phyloP scores from a whole-genome alignment of 2,329 filamentous ascomycete species.

The Colletotrichum limetticola region DNA sequence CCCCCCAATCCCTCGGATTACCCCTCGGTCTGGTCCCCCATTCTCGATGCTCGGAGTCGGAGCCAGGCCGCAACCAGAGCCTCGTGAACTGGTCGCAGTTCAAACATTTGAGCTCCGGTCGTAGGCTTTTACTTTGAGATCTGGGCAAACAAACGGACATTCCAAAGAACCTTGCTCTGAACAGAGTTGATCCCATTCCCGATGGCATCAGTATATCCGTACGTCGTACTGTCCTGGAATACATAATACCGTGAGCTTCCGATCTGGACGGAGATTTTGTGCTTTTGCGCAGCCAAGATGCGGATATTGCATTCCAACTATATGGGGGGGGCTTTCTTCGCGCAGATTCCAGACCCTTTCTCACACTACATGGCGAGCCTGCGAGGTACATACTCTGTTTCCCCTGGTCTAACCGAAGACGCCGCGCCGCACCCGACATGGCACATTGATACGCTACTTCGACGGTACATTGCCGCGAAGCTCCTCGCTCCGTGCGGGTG shows the following conservation, averaged over 20 bases:
- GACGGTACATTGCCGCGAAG: background rate
- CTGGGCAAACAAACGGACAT: background rate
- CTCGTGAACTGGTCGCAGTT: background rate
- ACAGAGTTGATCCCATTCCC: no score
- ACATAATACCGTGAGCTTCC: background rate
- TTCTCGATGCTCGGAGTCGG: background rate
- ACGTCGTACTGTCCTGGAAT: no score
- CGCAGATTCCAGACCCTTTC: background rate
- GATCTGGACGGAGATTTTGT: background rate
- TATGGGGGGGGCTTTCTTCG: background rate
- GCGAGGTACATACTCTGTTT: background rate
- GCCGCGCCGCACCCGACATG: background rate
- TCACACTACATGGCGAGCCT: background rate
- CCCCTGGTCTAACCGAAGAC: background rate
- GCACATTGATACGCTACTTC: background rate
- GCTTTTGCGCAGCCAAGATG: slow-evolving; percentile 1
- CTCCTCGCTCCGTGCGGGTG: background rate
- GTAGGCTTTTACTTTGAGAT: no score
- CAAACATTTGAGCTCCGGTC: background rate
- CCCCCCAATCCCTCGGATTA: background rate
- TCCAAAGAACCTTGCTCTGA: background rate
- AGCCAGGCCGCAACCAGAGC: background rate
- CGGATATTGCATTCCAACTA: background rate
- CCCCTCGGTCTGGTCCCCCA: background rate
- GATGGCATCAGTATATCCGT: no score